Percentiles rank a stretch among this genome's conserved stretches.
Conservation (phyloP, 768 basidiomycete genomes). For the Tubosaeta sp. region DNA sequence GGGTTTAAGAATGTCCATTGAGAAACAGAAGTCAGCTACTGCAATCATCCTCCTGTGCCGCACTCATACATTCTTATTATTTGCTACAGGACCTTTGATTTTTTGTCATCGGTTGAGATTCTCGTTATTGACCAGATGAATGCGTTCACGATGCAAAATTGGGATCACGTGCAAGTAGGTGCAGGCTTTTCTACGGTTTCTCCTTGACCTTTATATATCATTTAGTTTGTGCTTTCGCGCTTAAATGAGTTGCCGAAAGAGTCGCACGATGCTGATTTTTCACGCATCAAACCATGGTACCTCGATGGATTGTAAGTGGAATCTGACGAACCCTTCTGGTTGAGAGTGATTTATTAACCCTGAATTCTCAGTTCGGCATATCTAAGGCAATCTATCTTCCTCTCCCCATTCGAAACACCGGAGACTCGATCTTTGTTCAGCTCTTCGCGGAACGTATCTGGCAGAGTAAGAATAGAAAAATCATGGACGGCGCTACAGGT, state of each 20-base stretch:
- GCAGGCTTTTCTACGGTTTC: background rate
- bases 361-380: slow-evolving; percentile 58
- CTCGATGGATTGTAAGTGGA: slow-evolving; percentile 84
- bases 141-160: slow-evolving; percentile 95
- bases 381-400: slow-evolving; percentile 84
- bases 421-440: slow-evolving; percentile 83
- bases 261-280: slow-evolving; percentile 92
- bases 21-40: slow-evolving; percentile 83
- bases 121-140: slow-evolving; percentile 91
- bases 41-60: background rate
- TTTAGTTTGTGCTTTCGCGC: slow-evolving; percentile 77
- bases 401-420: slow-evolving; percentile 86
- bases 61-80: background rate
- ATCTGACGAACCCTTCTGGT: slow-evolving; percentile 39
- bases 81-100: slow-evolving; percentile 70
- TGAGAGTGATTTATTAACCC: slow-evolving; percentile 23
- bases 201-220: background rate
- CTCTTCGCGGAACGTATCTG: slow-evolving; percentile 77
- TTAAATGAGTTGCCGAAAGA: slow-evolving; percentile 90
- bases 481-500: slow-evolving; percentile 73
- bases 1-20: slow-evolving; percentile 85
- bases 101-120: slow-evolving; percentile 90
- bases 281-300: slow-evolving; percentile 97
- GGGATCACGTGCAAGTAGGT: slow-evolving; percentile 92
- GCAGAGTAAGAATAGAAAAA: slow-evolving; percentile 70